Percentiles rank a stretch among this genome's conserved stretches.
Evolutionary conservation across 2,329 filamentous ascomycete genomes (phyloP).

Genomic region (Clarireedia paspali): DNA sequence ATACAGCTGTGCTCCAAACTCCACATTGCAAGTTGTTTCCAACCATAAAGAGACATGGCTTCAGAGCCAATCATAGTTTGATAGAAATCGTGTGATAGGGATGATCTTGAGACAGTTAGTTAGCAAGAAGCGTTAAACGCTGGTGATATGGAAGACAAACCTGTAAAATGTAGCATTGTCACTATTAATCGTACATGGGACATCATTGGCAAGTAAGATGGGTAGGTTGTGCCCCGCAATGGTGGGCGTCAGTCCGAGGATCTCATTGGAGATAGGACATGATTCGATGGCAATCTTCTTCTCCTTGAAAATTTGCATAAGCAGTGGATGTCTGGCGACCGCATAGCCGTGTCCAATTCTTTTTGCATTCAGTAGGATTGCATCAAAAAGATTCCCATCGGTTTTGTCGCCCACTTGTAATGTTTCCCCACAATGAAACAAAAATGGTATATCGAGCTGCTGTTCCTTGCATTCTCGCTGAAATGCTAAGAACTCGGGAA

Average conservation of each 20-base stretch:
- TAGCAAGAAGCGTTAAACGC: conserved; percentile 1
- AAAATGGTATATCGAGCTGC: conserved; percentile 55
- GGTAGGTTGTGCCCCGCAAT: conserved; percentile 61
- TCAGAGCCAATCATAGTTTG: conserved; percentile 63
- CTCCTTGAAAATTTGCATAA: conserved; percentile 59
- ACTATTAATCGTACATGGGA: conserved; percentile 67
- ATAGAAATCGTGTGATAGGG: conserved; percentile 69
- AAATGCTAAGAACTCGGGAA: conserved; percentile 49
- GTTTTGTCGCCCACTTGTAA: conserved; percentile 55
- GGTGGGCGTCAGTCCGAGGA: conserved; percentile 60
- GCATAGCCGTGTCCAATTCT: conserved; percentile 71
- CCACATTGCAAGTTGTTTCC: conserved; percentile 61
- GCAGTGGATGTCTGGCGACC: conserved; percentile 54
- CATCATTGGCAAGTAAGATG: conserved; percentile 59
- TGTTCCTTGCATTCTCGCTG: conserved; percentile 40
- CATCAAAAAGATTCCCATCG: conserved; percentile 63
- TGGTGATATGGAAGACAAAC: conserved; percentile 34
- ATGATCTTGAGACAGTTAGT: conserved; percentile 42
- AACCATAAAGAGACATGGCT: conserved; percentile 60
- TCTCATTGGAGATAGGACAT: conserved; percentile 71
- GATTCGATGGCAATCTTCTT: conserved; percentile 64
- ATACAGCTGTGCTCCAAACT: conserved; percentile 55
- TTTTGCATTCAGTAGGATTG: conserved; percentile 56
- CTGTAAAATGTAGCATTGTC: conserved; percentile 69
- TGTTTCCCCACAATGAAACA: conserved; percentile 73